Percentiles rank a stretch among this genome's conserved stretches.
These are phyloP conservation scores for Marchantia polymorpha DNA, from an alignment of 225 moss, liverwort and hornwort species.

Conservation along the genomic window DNA sequence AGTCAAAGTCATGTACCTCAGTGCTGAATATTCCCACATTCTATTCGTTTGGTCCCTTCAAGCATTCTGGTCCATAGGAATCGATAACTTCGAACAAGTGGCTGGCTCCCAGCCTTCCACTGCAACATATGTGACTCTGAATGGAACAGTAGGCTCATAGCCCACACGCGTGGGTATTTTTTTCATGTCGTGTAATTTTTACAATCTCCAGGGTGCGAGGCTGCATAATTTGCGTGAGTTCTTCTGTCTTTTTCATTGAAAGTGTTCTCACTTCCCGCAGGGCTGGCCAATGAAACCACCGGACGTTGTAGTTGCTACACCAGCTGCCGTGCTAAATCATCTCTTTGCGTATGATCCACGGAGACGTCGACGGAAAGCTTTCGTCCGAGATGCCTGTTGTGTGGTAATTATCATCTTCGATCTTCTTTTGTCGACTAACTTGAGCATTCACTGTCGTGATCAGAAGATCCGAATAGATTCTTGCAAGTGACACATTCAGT, in stretches of 20 bases:
- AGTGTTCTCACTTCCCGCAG: conserved; percentile 37
- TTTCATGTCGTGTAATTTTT: neutral
- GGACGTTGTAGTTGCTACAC: conserved; percentile 86
- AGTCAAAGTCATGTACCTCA: neutral
- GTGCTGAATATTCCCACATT: neutral
- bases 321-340: conserved; percentile 84
- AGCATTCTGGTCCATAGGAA: neutral
- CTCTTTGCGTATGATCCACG: conserved; percentile 74
- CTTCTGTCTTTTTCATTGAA: neutral
- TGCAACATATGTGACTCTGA: no score
- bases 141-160: neutral
- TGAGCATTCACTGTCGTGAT: neutral
- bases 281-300: conserved; percentile 89
- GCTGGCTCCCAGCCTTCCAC: neutral
- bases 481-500: neutral
- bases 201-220: neutral
- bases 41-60: neutral
- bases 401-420: conserved; percentile 47
- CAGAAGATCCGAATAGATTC: no score
- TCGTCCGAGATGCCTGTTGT: conserved; percentile 65
- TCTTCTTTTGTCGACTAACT: neutral
- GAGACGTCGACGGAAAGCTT: conserved; percentile 69
- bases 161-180: neutral
- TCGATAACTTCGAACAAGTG: neutral
- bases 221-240: neutral